Evolutionary conservation across 345 rosid species (phyloP).

Genomic region (Ricinus communis): DNA sequence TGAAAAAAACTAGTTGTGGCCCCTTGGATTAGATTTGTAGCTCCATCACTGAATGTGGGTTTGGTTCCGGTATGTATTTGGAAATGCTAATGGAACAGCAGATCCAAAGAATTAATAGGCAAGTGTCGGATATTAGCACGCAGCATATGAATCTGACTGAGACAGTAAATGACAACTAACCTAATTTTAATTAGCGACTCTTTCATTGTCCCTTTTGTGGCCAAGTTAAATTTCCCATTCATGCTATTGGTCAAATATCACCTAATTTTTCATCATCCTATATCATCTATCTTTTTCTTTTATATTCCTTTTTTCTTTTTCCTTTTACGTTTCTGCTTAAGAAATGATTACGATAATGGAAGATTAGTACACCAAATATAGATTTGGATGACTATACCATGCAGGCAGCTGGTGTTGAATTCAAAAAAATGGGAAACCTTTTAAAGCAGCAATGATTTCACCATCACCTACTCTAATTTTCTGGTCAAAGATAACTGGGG

Average conservation of each 20-base stretch:
- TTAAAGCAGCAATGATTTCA: background rate
- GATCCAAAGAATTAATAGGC: background rate
- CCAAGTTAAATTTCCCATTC: background rate
- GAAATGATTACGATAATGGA: background rate
- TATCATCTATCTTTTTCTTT: background rate
- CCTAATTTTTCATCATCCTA: background rate
- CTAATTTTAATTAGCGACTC: background rate
- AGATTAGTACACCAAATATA: background rate
- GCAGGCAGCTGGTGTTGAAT: background rate
- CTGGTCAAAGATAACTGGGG: slow-evolving; percentile 9
- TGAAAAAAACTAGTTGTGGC: no score
- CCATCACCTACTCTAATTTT: background rate
- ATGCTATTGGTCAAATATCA: background rate
- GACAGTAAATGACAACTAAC: background rate
- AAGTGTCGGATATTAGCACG: slow-evolving; percentile 3
- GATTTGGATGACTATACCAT: background rate
- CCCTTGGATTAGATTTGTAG: no score
- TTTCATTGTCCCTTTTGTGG: background rate
- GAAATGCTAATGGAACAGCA: background rate
- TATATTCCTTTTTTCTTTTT: background rate
- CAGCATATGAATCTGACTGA: background rate
- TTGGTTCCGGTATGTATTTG: no score
- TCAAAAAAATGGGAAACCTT: background rate
- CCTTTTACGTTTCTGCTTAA: no score
- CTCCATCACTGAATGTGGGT: no score